These are phyloP conservation scores for Theobroma grandiflorum DNA, from an alignment of 441 rosid species.

Conservation along the genomic window DNA sequence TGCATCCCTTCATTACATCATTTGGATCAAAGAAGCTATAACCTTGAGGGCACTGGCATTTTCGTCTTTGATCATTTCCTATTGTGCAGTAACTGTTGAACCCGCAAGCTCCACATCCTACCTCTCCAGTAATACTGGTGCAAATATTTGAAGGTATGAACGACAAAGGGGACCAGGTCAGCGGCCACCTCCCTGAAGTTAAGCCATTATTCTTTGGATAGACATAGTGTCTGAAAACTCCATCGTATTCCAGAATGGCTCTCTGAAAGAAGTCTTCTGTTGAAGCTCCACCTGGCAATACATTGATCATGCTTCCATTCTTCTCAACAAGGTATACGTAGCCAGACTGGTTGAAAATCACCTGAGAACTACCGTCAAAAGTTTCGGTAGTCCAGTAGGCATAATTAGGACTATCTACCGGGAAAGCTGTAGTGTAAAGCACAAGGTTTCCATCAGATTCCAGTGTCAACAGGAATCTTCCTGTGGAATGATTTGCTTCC, in stretches of 20 bases:
- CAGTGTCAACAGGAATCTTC: constrained; percentile 8
- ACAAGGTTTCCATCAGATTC: background rate
- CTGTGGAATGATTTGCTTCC: constrained; percentile 23
- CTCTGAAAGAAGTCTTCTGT: constrained; percentile 32
- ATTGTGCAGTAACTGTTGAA: constrained; percentile 49
- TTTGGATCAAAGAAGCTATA: constrained; percentile 39
- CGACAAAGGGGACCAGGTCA: constrained; percentile 25
- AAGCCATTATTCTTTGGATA: constrained; percentile 31
- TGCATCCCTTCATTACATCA: constrained; percentile 46
- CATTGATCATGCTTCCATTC: background rate
- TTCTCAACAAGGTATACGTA: background rate
- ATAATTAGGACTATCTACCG: background rate
- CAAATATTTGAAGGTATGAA: constrained; percentile 35
- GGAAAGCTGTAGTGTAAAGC: background rate
- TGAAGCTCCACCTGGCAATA: constrained; percentile 10
- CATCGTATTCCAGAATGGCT: constrained; percentile 41
- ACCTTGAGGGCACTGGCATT: constrained; percentile 47
- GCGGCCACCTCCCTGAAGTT: constrained; percentile 5
- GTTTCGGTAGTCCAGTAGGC: constrained; percentile 30
- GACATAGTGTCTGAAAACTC: constrained; percentile 38
- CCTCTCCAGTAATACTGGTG: background rate
- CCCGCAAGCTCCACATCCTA: constrained; percentile 52
- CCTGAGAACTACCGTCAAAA: background rate
- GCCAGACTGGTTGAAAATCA: constrained; percentile 33
- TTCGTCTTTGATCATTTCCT: constrained; percentile 32